Percentiles rank a stretch among this genome's conserved stretches.
These are phyloP conservation scores for Ceratobasidium sp. DNA, from an alignment of 1,284 basidiomycete genomes.

Conservation along the genomic window DNA sequence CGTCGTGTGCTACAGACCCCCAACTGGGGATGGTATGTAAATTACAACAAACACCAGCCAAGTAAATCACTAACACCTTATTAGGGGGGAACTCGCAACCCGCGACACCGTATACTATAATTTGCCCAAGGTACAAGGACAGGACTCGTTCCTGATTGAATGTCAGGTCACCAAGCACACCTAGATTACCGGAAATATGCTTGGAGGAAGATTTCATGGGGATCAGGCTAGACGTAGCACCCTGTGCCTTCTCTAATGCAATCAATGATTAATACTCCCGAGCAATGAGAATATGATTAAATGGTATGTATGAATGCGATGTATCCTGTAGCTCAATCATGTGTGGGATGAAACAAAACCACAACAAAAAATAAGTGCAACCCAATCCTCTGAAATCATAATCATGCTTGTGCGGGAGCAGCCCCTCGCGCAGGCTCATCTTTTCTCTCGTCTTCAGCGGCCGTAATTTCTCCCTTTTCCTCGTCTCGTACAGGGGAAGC, in stretches of 20 bases:
- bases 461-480: constrained; percentile 8
- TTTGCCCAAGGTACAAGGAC: neutral
- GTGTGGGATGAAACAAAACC: constrained; percentile 2
- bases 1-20: neutral
- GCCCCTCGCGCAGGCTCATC: constrained; percentile 15
- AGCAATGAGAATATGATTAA: constrained; percentile 5
- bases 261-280: neutral
- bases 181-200: neutral
- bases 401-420: constrained; percentile 13
- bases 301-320: constrained; percentile 4
- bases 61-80: neutral
- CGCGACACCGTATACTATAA: constrained; percentile 12
- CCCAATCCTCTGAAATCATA: neutral
- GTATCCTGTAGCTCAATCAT: neutral
- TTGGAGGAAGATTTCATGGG: neutral
- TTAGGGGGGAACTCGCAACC: neutral
- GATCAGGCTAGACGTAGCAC: neutral
- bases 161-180: neutral
- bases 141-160: constrained; percentile 22
- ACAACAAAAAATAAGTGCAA: neutral
- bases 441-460: constrained; percentile 4
- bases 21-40: constrained; percentile 26
- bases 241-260: neutral
- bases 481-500: constrained; percentile 16
- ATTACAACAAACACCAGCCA: neutral